Evolutionary conservation across 2,329 filamentous ascomycete species (phyloP).

Genomic region (Drechslerella dactyloides): DNA sequence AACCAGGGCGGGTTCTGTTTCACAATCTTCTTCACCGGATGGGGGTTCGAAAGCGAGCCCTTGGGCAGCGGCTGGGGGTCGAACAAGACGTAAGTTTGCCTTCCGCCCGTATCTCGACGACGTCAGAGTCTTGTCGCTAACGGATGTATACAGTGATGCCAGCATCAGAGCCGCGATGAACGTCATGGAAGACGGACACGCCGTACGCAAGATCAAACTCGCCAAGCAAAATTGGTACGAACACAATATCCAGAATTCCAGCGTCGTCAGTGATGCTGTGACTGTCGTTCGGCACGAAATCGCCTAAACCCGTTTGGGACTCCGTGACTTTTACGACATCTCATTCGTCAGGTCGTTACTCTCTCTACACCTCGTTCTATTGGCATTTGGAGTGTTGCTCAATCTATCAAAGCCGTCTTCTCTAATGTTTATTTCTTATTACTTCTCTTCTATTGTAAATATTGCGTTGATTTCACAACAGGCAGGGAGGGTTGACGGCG

Average conservation of each 20-base stretch:
- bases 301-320: neutral
- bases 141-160: conserved; percentile 50
- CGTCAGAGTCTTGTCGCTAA: neutral
- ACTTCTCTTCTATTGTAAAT: too few species aligned
- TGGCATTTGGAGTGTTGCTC: too few species aligned
- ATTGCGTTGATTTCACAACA: too few species aligned
- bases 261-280: conserved; percentile 15
- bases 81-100: conserved; percentile 53
- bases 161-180: conserved; percentile 55
- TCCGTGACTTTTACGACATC: neutral
- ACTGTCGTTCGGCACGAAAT: conserved; percentile 32
- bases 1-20: conserved; percentile 54
- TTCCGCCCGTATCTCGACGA: neutral
- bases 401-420: too few species aligned
- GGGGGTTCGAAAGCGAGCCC: conserved; percentile 51
- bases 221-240: conserved; percentile 48
- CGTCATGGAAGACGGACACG: conserved; percentile 51
- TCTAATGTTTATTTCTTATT: too few species aligned
- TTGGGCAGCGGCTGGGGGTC: conserved; percentile 54
- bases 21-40: conserved; percentile 53
- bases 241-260: neutral
- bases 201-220: conserved; percentile 34
- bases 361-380: too few species aligned
- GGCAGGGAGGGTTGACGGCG: too few species aligned
- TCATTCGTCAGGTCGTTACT: too few species aligned